phyloP scores from a whole-genome alignment of 371 early-diverging fungal species.

The Mortierella polycephala region DNA sequence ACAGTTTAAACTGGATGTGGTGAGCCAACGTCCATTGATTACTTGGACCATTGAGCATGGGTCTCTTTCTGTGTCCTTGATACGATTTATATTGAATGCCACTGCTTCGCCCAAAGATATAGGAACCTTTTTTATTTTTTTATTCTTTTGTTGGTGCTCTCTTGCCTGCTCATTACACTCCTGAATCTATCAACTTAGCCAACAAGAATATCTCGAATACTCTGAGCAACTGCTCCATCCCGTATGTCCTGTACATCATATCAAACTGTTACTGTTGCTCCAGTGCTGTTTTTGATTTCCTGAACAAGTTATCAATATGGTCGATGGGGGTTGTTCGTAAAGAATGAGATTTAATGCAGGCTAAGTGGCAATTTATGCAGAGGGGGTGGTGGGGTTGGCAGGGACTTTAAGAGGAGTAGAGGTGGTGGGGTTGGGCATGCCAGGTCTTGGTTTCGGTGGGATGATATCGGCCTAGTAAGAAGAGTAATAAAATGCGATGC shows the following conservation, averaged over 20 bases:
- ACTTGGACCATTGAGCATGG: too few relatives aligned
- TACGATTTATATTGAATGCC: background rate
- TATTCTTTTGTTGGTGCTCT: background rate
- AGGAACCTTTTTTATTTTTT: background rate
- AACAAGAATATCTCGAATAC: too few relatives aligned
- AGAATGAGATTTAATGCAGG: background rate
- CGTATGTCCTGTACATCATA: background rate
- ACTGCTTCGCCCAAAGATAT: background rate
- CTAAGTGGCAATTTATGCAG: constrained; percentile 32
- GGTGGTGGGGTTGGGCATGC: constrained; percentile 60
- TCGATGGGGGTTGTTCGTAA: background rate
- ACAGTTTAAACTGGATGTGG: too few relatives aligned
- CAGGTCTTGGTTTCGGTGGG: constrained; percentile 68
- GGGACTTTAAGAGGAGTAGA: constrained; percentile 41
- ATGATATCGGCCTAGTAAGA: constrained; percentile 64
- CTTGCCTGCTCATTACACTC: constrained; percentile 3
- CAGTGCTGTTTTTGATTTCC: background rate
- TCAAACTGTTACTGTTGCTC: background rate
- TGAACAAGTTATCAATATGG: background rate
- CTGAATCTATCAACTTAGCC: background rate
- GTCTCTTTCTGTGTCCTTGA: too few relatives aligned
- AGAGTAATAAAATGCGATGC: background rate
- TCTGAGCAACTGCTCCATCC: too few relatives aligned
- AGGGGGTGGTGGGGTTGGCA: constrained; percentile 25
- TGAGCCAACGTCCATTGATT: too few relatives aligned